Percentiles rank a stretch among this genome's conserved stretches.
Conservation (phyloP, 1,139 yeast genomes). For the Meyerozyma elateridarum region DNA sequence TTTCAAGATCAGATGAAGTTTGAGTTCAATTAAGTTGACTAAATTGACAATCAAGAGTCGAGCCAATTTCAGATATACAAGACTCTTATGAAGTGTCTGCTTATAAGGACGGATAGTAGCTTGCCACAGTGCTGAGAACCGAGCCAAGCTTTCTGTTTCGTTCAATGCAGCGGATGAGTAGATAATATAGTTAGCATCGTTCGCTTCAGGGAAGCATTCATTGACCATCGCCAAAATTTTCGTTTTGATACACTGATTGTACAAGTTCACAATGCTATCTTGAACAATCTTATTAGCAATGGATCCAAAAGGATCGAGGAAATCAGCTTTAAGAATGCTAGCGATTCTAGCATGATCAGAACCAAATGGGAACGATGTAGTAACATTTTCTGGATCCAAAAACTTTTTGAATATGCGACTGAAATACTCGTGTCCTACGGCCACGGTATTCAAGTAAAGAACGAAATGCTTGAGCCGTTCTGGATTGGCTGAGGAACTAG, state of each 20-base stretch:
- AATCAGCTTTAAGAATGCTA: slow-evolving; percentile 34
- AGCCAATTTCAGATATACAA: slow-evolving; percentile 44
- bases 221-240: slow-evolving; percentile 45
- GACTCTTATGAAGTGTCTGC: slow-evolving; percentile 49
- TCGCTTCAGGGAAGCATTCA: slow-evolving; percentile 52
- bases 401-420: slow-evolving; percentile 40
- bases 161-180: slow-evolving; percentile 26
- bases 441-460: slow-evolving; percentile 57
- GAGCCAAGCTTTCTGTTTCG: slow-evolving; percentile 30
- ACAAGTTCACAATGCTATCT: slow-evolving; percentile 52
- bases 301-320: slow-evolving; percentile 34
- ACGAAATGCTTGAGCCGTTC: slow-evolving; percentile 43
- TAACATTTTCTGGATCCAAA: slow-evolving; percentile 22
- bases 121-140: slow-evolving; percentile 63
- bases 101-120: slow-evolving; percentile 60
- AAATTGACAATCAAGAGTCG: slow-evolving; percentile 48
- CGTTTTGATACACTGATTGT: slow-evolving; percentile 52
- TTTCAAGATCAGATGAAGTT: slow-evolving; percentile 60
- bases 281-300: slow-evolving; percentile 44
- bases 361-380: slow-evolving; percentile 50
- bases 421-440: slow-evolving; percentile 54
- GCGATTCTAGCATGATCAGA: slow-evolving; percentile 43
- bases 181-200: slow-evolving; percentile 35
- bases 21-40: slow-evolving; percentile 56
- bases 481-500: slow-evolving; percentile 20